phyloP scores from a whole-genome alignment of 228 moss, liverwort and hornwort species.

The Sphagnum fallax region DNA sequence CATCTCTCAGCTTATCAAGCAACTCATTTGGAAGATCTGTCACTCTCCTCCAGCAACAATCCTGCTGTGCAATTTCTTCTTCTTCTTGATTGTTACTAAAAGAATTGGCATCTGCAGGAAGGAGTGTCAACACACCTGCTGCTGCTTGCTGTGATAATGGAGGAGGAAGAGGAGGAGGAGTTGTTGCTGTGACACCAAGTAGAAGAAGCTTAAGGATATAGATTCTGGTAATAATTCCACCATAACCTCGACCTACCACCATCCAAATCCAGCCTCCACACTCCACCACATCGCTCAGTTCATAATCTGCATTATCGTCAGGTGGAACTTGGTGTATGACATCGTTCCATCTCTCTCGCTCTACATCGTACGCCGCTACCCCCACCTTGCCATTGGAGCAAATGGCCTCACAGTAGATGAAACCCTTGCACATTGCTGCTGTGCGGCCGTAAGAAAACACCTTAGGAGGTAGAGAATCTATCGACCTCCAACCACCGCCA shows the following conservation, averaged over 20 bases:
- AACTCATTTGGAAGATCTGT: conserved; percentile 19
- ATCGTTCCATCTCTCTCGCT: conserved; percentile 21
- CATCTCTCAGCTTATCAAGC: conserved; percentile 38
- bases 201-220: conserved; percentile 33
- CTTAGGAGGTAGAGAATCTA: conserved; percentile 27
- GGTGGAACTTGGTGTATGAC: conserved; percentile 25
- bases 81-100: neutral
- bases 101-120: no score
- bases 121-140: no score
- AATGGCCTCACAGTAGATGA: conserved; percentile 32
- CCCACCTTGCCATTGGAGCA: conserved; percentile 32
- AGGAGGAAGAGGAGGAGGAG: neutral
- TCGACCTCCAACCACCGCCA: conserved; percentile 26
- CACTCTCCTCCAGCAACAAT: conserved; percentile 35
- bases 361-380: conserved; percentile 33
- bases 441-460: conserved; percentile 47
- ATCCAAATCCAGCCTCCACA: conserved; percentile 40
- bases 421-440: conserved; percentile 23
- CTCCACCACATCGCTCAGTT: conserved; percentile 44
- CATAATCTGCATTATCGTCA: conserved; percentile 33
- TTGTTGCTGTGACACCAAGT: neutral
- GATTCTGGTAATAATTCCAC: conserved; percentile 21
- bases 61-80: neutral
- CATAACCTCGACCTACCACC: conserved; percentile 47
- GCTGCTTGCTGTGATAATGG: no score